A percentile compares a stretch with the other conserved stretches of the same genome.
Evolutionary conservation across 192 early-diverging fungal genomes (phyloP).

Genomic region (Coemansia biformis): DNA sequence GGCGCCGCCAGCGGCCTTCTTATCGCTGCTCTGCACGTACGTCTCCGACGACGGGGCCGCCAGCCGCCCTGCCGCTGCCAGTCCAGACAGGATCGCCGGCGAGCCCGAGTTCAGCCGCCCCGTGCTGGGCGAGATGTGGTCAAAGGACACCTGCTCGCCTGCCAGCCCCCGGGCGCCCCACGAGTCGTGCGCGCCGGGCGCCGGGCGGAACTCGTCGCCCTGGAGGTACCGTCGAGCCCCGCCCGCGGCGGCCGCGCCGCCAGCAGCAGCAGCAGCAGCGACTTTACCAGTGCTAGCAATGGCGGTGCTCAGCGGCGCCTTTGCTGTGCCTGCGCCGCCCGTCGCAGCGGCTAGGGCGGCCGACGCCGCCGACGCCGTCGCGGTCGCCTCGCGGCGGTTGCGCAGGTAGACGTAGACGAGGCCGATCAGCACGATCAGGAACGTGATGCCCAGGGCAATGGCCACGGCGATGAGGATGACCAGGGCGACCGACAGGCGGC

Average conservation of each 20-base stretch:
- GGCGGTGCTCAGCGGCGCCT: constrained; percentile 15
- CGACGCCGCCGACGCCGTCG: constrained; percentile 46
- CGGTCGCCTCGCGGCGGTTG: constrained; percentile 49
- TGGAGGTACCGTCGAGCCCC: constrained; percentile 4
- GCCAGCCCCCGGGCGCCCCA: constrained; percentile 27
- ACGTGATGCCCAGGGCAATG: constrained; percentile 61
- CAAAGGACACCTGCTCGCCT: constrained; percentile 45
- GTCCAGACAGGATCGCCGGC: constrained; percentile 24
- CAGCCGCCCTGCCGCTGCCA: constrained; percentile 35
- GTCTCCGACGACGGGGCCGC: constrained; percentile 44
- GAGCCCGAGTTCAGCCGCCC: constrained; percentile 38
- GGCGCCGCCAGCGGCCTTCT: constrained; percentile 11
- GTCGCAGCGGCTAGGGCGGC: constrained; percentile 45
- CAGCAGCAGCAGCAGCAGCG: too few species aligned
- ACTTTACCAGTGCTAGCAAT: constrained; percentile 12
- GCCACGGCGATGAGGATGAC: constrained; percentile 67
- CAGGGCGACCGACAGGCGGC: constrained; percentile 51
- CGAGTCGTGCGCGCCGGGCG: constrained; percentile 18
- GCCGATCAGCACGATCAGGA: constrained; percentile 57
- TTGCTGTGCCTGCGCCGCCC: constrained; percentile 27
- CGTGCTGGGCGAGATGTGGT: constrained; percentile 38
- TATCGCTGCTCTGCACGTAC: constrained; percentile 33
- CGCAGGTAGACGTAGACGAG: constrained; percentile 55
- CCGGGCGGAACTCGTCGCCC: constrained; percentile 8
- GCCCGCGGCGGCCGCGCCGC: constrained; percentile 2